Evolutionary conservation across 495 filamentous ascomycete genomes (phyloP).

Genomic region (Aspergillus sparsus): DNA sequence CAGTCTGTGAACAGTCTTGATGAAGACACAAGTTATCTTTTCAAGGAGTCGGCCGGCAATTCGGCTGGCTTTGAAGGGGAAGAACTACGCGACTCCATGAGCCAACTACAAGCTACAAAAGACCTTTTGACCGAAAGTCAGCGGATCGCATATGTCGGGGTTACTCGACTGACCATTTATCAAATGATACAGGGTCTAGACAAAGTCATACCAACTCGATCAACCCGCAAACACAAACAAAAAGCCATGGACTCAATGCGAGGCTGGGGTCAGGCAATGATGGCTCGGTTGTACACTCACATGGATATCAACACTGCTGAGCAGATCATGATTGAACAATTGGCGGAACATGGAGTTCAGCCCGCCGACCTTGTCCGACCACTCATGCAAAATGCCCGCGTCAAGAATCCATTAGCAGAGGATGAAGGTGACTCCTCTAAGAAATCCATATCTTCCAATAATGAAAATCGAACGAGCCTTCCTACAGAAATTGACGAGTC

Average conservation of each 20-base stretch:
- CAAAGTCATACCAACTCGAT: slow-evolving; percentile 51
- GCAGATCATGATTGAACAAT: slow-evolving; percentile 98
- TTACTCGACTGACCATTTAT: slow-evolving; percentile 75
- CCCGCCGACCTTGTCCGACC: slow-evolving; percentile 78
- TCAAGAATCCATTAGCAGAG: slow-evolving; percentile 87
- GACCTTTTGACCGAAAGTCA: slow-evolving; percentile 93
- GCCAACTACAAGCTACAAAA: slow-evolving; percentile 95
- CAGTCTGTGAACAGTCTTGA: slow-evolving; percentile 94
- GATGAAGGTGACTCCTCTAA: slow-evolving; percentile 35
- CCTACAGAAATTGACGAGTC: slow-evolving; percentile 34
- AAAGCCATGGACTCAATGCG: slow-evolving; percentile 73
- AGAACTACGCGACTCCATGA: slow-evolving; percentile 76
- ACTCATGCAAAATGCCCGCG: slow-evolving; percentile 89
- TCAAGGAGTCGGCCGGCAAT: slow-evolving; percentile 66
- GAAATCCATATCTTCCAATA: slow-evolving; percentile 32
- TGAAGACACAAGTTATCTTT: slow-evolving; percentile 94
- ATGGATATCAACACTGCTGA: slow-evolving; percentile 91
- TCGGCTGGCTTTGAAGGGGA: slow-evolving; percentile 70
- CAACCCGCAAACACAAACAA: slow-evolving; percentile 66
- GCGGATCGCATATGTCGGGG: slow-evolving; percentile 92
- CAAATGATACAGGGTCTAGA: slow-evolving; percentile 71
- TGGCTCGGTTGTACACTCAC: slow-evolving; percentile 87
- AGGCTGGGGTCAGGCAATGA: slow-evolving; percentile 98
- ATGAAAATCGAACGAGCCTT: slow-evolving; percentile 29
- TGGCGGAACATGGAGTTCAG: slow-evolving; percentile 86